Conservation (phyloP, 1,284 basidiomycete genomes). For the Amylostereum areolatum region DNA sequence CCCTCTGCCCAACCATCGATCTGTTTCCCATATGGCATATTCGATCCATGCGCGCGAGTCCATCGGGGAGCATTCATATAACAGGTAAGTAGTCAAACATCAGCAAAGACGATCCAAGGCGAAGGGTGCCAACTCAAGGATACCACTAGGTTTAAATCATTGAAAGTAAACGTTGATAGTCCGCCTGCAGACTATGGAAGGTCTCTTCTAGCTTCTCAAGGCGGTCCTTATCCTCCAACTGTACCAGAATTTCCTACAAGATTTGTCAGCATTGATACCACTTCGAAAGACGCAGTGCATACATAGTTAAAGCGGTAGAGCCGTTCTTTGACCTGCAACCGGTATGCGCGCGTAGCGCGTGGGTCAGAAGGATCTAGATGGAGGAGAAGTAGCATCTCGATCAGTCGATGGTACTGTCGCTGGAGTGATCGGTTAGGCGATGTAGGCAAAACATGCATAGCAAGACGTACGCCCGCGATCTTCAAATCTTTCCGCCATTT, state of each 20-base stretch:
- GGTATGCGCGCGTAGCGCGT: constrained; percentile 56
- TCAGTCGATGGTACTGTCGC: constrained; percentile 88
- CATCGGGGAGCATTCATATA: too few species aligned
- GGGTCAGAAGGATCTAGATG: constrained; percentile 63
- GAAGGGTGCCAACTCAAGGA: too few species aligned
- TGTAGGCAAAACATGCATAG: constrained; percentile 1
- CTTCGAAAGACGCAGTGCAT: constrained; percentile 26
- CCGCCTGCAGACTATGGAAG: constrained; percentile 81
- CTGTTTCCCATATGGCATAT: too few species aligned
- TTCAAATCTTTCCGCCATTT: constrained; percentile 79
- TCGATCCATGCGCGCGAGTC: too few species aligned
- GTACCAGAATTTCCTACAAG: constrained; percentile 75
- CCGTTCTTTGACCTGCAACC: constrained; percentile 88
- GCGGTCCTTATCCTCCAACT: constrained; percentile 81
- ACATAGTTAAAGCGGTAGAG: constrained; percentile 94
- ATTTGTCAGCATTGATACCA: background rate
- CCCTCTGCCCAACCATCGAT: too few species aligned
- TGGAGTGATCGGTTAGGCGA: constrained; percentile 27
- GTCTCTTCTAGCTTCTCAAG: constrained; percentile 91
- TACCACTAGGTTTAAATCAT: constrained; percentile 22
- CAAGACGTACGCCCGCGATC: constrained; percentile 71
- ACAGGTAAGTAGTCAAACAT: too few species aligned
- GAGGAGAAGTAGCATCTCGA: constrained; percentile 87
- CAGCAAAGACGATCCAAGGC: too few species aligned
- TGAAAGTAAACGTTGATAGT: constrained; percentile 79